These are phyloP conservation scores for Chenopodium album DNA, from an alignment of 148 eudicot species.

Conservation along the genomic window DNA sequence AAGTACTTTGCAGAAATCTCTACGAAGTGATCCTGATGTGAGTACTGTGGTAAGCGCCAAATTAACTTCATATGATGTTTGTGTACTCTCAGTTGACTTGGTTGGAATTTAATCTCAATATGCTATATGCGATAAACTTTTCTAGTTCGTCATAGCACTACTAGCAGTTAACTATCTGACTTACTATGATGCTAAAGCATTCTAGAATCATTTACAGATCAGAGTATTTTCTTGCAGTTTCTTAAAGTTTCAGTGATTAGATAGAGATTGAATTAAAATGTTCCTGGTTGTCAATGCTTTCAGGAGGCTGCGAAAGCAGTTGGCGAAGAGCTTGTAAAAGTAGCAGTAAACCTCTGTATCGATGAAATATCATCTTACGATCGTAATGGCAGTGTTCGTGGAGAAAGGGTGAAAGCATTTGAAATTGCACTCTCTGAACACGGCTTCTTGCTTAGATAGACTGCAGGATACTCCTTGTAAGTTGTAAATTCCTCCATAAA, in stretches of 20 bases:
- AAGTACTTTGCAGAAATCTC: constrained; percentile 74
- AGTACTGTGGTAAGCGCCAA: constrained; percentile 52
- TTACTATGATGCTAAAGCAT: neutral
- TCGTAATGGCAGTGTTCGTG: constrained; percentile 60
- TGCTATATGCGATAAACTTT: neutral
- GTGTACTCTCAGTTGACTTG: neutral
- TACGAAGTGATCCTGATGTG: constrained; percentile 51
- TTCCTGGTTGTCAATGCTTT: neutral
- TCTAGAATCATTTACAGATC: neutral
- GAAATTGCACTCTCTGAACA: constrained; percentile 70
- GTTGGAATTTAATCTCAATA: neutral
- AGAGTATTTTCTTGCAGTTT: neutral
- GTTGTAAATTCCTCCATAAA: neutral
- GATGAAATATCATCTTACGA: constrained; percentile 78
- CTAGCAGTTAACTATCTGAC: neutral
- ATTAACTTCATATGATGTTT: neutral
- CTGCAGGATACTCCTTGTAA: constrained; percentile 1
- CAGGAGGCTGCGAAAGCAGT: constrained; percentile 87
- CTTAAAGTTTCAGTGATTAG: neutral
- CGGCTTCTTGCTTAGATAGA: constrained; percentile 64
- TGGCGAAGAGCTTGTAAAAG: constrained; percentile 83
- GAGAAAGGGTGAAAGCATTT: constrained; percentile 72
- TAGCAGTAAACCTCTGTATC: constrained; percentile 63
- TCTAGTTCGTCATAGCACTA: neutral
- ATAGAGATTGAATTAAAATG: neutral